Evolutionary conservation across 2,329 filamentous ascomycete genomes (phyloP), one percentile per base, ranked within the genome.

Genomic region (Aspergillus floridensis): DNA sequence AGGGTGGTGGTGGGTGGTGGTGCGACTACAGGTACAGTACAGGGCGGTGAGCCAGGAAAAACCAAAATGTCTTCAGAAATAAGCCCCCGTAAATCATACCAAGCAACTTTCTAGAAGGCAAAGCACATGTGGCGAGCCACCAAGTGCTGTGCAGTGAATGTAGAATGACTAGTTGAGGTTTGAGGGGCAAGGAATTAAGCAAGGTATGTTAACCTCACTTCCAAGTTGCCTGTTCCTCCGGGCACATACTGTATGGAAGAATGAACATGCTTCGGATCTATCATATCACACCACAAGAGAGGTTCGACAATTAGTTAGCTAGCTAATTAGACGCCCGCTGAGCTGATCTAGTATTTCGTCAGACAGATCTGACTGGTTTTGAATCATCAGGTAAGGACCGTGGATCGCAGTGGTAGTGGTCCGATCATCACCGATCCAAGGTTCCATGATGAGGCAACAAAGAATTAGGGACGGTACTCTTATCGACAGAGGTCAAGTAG

Each of bases 41-140:
- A 44, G 54, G 59, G 58, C 60, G 60, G 60, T 62, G 60, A 62
- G 60, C 55, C 60, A 56, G 32, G 51, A 41, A 21, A 57, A 58
- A 55, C 48, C 54, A 24, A 50, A 57, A 54, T 51, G 21, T 35
- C 52, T 35, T 47, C n/a, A 48, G 52, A 24, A 12, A 21, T 46
- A 41, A 56, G 24, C 32, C 26, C 31, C 47, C 49, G 38, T 51
- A 35, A 60, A 22, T 46, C 26, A 44, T 16, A 44, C 38, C 16
- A 44, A 35, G 14, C 53, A 47, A 22, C 47, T 19, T 31, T 46
- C 26, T 16, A 48, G 19, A 26, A 48, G 41, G 53, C 26, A 46
- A 44, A 32, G 41, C 53, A 55, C 53, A 21, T 55, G 53, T 46
- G 16, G 53, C 53, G 41, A 29, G 19, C 5, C 53, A 35, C 44